phyloP scores from a whole-genome alignment of 345 rosid species.

The Geranium rotundifolium region DNA sequence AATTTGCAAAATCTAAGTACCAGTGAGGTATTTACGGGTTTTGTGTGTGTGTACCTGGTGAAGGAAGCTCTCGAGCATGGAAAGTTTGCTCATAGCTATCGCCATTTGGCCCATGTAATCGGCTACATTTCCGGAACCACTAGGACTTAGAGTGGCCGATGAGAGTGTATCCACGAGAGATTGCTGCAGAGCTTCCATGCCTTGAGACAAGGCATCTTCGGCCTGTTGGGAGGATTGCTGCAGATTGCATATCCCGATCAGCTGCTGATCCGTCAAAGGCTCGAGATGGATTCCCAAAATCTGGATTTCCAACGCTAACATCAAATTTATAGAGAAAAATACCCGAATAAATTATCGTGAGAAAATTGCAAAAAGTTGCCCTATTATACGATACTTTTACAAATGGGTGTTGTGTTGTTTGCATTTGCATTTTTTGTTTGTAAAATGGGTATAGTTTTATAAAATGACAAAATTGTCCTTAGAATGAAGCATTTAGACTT shows the following conservation, averaged over 20 bases:
- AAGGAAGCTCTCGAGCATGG: constrained; percentile 75
- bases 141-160: constrained; percentile 47
- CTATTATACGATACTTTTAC: too few relatives aligned
- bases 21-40: too few relatives aligned
- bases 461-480: too few relatives aligned
- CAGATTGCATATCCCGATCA: constrained; percentile 86
- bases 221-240: constrained; percentile 94
- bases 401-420: too few relatives aligned
- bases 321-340: neutral
- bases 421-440: too few relatives aligned
- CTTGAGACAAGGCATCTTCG: constrained; percentile 93
- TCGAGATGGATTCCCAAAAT: constrained; percentile 77
- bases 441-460: too few relatives aligned
- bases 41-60: constrained; percentile 60
- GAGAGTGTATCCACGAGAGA: constrained; percentile 75
- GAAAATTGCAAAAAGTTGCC: too few relatives aligned
- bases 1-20: too few relatives aligned
- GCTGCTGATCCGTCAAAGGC: constrained; percentile 83
- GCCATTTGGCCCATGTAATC: constrained; percentile 96
- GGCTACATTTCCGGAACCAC: constrained; percentile 59
- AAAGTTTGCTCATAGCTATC: constrained; percentile 76
- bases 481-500: too few relatives aligned
- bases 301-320: constrained; percentile 20
- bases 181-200: constrained; percentile 95
- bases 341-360: neutral